These are phyloP conservation scores for Fraxinus americana DNA, from an alignment of 257 asterid genomes.

Conservation along the genomic window DNA sequence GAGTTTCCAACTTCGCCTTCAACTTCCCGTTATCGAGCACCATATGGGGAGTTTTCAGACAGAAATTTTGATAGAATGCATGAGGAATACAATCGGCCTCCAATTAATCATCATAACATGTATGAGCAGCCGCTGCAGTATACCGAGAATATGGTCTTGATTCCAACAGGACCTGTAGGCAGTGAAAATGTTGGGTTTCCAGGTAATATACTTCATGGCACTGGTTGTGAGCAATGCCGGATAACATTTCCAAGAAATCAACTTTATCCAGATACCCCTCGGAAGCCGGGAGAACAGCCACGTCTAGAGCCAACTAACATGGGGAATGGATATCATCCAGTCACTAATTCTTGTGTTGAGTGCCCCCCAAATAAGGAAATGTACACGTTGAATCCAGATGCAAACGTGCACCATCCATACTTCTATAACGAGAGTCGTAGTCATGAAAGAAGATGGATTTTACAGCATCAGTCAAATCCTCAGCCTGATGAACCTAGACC, in stretches of 20 bases:
- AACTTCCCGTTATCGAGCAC: constrained; percentile 60
- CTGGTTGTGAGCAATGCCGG: constrained; percentile 59
- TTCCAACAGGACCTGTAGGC: constrained; percentile 53
- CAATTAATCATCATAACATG: constrained; percentile 41
- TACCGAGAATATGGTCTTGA: constrained; percentile 52
- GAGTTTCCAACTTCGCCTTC: constrained; percentile 94
- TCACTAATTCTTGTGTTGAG: constrained; percentile 60
- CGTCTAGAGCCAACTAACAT: constrained; percentile 52
- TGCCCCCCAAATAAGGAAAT: constrained; percentile 77
- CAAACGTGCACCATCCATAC: constrained; percentile 57
- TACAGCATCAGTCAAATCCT: constrained; percentile 62
- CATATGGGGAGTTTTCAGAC: constrained; percentile 62
- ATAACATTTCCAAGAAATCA: constrained; percentile 65
- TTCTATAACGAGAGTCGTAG: constrained; percentile 54
- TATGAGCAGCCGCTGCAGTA: constrained; percentile 70
- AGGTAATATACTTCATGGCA: constrained; percentile 63
- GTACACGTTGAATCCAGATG: constrained; percentile 51
- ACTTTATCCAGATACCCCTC: constrained; percentile 51
- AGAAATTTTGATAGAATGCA: constrained; percentile 54
- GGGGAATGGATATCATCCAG: constrained; percentile 71
- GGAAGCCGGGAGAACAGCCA: constrained; percentile 67
- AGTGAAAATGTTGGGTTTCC: constrained; percentile 71
- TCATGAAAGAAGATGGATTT: constrained; percentile 72
- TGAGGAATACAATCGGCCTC: constrained; percentile 66
- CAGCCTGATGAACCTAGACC: constrained; percentile 54